Evolutionary conservation across 208 protist genomes (phyloP), one percentile per base, ranked within the genome.

Genomic region (Trypanosomatidae sp.): DNA sequence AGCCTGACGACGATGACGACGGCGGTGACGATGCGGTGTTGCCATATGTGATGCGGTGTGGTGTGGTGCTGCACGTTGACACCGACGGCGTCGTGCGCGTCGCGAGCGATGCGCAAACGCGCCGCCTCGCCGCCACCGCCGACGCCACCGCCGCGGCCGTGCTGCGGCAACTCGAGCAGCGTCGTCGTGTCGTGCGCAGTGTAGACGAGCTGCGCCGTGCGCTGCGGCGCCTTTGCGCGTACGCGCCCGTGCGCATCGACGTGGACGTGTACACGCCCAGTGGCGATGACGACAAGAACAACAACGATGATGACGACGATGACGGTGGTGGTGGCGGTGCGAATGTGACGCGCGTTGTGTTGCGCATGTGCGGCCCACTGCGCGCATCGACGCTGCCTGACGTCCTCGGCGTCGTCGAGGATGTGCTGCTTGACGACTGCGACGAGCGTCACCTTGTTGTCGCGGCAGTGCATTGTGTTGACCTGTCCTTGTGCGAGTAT

Each of bases 341-440:
- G 11, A 35, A 35, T 35, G 30, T 35, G n/a, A 11, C n/a, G 2
- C 22, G 23, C 18, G 70, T 50, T 59, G 42, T 45, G 16, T 57
- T 78, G 19, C 66, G 71, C 11, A 38, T 84, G 4, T 28, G 70
- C 5, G 78, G 78, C 1, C 78, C 78, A 0, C 16, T 88, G 30
- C 67, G 55, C 41, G 7, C 38, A 5, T 48, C 50, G 13, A 24
- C 56, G 0, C 55, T 65, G 37, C 41, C 71, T 3, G 56, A 48
- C 8, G 62, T 69, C 3, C 56, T 88, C 13, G 52, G 53, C 4
- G 33, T 75, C 6, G 19, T 84, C 6, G 73, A 88, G 47, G 73
- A 82, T 49, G 39, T 88, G 2, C 54, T 88, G 7, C 58, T 88
- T 4, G 79, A 88, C 44, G 79, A 85, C 58, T 79, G 70, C 41